Evolutionary conservation across 768 basidiomycete species (phyloP), one percentile per base, ranked within the genome.

Genomic region (Saitozyma podzolica): DNA sequence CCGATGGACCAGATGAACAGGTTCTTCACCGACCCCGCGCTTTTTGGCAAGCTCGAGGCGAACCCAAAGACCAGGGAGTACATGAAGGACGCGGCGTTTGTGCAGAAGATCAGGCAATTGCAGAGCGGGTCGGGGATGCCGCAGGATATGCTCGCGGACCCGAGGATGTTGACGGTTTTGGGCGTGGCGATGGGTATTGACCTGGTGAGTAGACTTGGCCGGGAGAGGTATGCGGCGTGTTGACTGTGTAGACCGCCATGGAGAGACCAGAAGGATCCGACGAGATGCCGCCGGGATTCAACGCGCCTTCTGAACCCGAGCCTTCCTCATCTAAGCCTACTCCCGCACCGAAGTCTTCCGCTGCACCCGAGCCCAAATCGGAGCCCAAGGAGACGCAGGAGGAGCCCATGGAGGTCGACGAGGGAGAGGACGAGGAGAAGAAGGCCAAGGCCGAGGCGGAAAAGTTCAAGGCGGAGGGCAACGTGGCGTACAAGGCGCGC

Each of bases 161-260:
- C 94, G 42, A 86, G 94, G 62, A 92, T 96, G 91, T 91, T 78
- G 63, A 78, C 78, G 74, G 92, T 92, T 14, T 83, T 97, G 50
- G 94, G 94, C 63, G 94, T 87, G 10, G 84, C 91, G 60, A 91
- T 97, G 89, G 92, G 92, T 41, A 84, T 97, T 69, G 92, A 97
- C 80, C 85, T 97, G 80, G 78, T 78, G 61, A 66, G 77, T 66
- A 40, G 83, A 92, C 69, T 59, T 62, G 43, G 37, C 59, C 47
- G 9, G 40, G 14, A 19, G 14, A n/a, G 42, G 13, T 8, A 10
- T 40, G 8, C 29, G 20, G 29, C 9, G 14, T 7, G 47, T 8
- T 42, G 50, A 19, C 49, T 20, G 48, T 13, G 37, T 52, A 77
- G 77, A 87, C 90, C 80, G 91, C 89, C 60, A 89, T 90, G 78